Evolutionary conservation across 1,139 yeast genomes (phyloP), one percentile per base, ranked within the genome.

Genomic region (Hyphopichia buzzinii): DNA sequence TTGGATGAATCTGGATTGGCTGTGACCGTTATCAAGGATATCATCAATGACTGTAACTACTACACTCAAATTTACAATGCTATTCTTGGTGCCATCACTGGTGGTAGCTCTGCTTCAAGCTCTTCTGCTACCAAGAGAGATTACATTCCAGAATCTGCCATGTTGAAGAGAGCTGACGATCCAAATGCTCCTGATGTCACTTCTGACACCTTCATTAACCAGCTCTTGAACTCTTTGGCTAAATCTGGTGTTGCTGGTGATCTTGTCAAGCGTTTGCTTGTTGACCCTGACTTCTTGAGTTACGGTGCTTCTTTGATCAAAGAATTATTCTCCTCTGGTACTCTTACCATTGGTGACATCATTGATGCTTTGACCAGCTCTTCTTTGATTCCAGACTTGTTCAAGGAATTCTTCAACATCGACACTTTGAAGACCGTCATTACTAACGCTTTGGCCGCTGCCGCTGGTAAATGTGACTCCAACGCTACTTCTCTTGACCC

Each of bases 401-500:
- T 70, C 50, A 47, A 65, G 46, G 60, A 62, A 40, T 67, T 70
- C 62, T 66, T 70, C 50, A 68, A 61, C 49, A 39, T 67, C 33
- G 56, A 52, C 32, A 69, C 74, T 26, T 65, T 70, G 44, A 56
- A 64, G 53, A 58, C 71, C 15, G 66, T 69, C 37, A 57, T 65
- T 40, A 64, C 64, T 42, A 70, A 64, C 42, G 74, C 75, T 27
- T 67, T 70, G 53, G 72, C 72, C 46, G 75, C 74, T 44, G 72
- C 72, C 29, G 57, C 62, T 39, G 69, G 69, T 40, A 51, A 65
- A 35, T 70, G 76, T 64, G 62, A 54, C 31, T 65, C 61, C 37
- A 41, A 57, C 16, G 47, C 66, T 10, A 52, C 61, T 37, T 48
- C 63, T 26, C 59, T 66, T 34, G 41, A 42, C 4, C 17, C 41